Evolutionary conservation across 2,329 filamentous ascomycete species (phyloP).

Genomic region (Fusarium sp.): DNA sequence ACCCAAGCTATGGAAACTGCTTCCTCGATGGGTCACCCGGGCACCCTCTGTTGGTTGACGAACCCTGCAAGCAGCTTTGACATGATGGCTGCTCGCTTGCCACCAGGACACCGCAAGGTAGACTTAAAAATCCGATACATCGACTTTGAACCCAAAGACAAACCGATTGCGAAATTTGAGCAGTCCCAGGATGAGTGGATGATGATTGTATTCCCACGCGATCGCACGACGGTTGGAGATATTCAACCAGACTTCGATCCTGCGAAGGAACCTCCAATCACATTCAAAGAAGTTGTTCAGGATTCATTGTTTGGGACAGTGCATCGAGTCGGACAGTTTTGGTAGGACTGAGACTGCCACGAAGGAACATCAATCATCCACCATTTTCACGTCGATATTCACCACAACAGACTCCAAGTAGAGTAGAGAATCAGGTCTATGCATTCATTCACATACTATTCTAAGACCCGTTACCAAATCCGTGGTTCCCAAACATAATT

Average conservation of each 20-base stretch:
- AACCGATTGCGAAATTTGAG: neutral
- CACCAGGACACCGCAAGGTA: neutral
- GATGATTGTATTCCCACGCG: neutral
- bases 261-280: neutral
- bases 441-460: neutral
- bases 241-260: neutral
- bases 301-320: neutral
- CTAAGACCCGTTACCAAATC: neutral
- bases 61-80: neutral
- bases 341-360: neutral
- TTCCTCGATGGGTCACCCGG: neutral
- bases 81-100: neutral
- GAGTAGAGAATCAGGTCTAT: neutral
- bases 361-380: neutral
- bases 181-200: neutral
- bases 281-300: neutral
- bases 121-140: neutral
- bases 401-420: neutral
- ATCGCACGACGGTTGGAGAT: too few relatives aligned
- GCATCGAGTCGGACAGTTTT: neutral
- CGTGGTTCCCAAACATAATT: conserved; percentile 2
- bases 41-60: neutral
- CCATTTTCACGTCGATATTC: too few relatives aligned
- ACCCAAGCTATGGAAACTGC: neutral
- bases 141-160: neutral